Conservation (phyloP, 352 stramenopile genomes). For the Thalassiosira exigua region DNA sequence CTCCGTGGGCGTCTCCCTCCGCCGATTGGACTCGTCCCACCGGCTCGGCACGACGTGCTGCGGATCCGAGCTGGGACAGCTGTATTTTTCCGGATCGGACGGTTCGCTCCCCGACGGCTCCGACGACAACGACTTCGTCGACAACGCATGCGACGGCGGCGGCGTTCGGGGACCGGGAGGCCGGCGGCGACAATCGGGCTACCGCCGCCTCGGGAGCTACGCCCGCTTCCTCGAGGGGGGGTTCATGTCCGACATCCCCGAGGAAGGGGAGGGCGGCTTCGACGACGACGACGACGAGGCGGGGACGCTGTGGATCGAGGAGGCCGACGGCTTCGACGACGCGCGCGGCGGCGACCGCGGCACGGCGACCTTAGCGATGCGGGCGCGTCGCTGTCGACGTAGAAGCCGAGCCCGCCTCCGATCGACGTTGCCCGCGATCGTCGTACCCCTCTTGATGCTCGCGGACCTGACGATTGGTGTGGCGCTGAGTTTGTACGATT, state of each 20-base stretch:
- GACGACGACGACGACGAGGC: slow-evolving; percentile 1
- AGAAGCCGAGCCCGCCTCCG: neutral
- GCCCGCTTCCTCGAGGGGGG: slow-evolving; percentile 34
- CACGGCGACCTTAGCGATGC: neutral
- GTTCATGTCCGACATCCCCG: slow-evolving; percentile 17
- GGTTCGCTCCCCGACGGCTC: neutral
- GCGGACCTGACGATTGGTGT: slow-evolving; percentile 36
- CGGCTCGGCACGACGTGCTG: slow-evolving; percentile 29
- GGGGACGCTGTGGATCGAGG: slow-evolving; percentile 29
- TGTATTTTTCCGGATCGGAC: slow-evolving; percentile 39
- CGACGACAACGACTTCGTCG: neutral
- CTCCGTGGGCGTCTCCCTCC: no score
- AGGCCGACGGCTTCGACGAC: slow-evolving; percentile 17
- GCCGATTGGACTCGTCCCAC: slow-evolving; percentile 27
- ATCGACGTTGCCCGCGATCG: slow-evolving; percentile 5
- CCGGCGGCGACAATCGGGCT: no score
- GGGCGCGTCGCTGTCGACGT: neutral
- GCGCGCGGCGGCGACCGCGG: no score
- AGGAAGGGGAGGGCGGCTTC: neutral
- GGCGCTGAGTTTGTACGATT: slow-evolving; percentile 38
- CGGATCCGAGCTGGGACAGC: slow-evolving; percentile 43
- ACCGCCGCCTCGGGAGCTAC: slow-evolving; percentile 24
- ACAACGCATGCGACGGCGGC: slow-evolving; percentile 29
- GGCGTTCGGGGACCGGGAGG: slow-evolving; percentile 15
- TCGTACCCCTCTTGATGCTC: slow-evolving; percentile 28